These are phyloP conservation scores for Helicostylum pulchrum DNA, from an alignment of 192 early-diverging fungal species.

Conservation along the genomic window DNA sequence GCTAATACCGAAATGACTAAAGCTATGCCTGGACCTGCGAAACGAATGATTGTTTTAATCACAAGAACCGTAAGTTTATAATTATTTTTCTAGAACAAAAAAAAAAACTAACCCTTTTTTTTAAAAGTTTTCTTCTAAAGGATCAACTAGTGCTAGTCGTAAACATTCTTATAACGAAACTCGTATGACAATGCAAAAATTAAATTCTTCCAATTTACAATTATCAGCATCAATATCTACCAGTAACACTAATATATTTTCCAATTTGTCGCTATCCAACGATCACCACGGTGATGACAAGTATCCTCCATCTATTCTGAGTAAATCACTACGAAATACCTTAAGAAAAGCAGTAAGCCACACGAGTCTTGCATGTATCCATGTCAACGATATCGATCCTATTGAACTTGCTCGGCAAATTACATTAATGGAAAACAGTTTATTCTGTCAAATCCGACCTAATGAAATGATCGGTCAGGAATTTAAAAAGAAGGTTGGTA, in stretches of 20 bases:
- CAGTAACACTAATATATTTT: not conserved
- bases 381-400: constrained; percentile 52
- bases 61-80: constrained; percentile 44
- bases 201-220: not conserved
- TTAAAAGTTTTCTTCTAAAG: constrained; percentile 16
- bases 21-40: constrained; percentile 38
- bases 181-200: not conserved
- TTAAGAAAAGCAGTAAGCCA: constrained; percentile 6
- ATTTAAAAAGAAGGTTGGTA: constrained; percentile 24
- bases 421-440: constrained; percentile 68
- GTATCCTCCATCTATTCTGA: constrained; percentile 13
- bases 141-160: not conserved
- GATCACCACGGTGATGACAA: not conserved
- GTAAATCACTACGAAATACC: constrained; percentile 2
- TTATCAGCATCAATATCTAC: not conserved
- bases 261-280: not conserved
- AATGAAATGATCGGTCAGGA: constrained; percentile 54
- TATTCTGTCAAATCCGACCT: constrained; percentile 62
- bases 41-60: constrained; percentile 52
- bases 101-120: not conserved
- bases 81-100: constrained; percentile 10
- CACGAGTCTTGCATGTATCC: not conserved
- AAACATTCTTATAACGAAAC: constrained; percentile 3
- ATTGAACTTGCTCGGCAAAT: constrained; percentile 68
- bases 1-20: constrained; percentile 46